These are phyloP conservation scores for Hemisphaericaspora subhashii DNA, from an alignment of 1,139 yeast species.

Conservation along the genomic window DNA sequence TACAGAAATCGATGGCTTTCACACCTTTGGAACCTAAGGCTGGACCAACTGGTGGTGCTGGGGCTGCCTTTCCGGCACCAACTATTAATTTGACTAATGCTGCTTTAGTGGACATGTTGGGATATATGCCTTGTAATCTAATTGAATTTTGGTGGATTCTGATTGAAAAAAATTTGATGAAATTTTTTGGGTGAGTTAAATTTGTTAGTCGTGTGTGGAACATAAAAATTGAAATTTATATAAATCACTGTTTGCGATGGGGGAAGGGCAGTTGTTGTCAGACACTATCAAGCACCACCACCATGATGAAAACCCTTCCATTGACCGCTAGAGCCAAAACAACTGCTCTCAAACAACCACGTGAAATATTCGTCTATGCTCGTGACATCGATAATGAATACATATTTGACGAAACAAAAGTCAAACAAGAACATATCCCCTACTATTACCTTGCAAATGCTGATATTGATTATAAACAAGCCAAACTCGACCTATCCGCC, in stretches of 20 bases:
- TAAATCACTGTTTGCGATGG: too few relatives aligned
- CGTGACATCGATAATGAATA: conserved; percentile 51
- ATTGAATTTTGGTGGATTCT: too few relatives aligned
- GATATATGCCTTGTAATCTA: too few relatives aligned
- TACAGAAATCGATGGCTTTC: conserved; percentile 97
- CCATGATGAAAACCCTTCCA: conserved; percentile 40
- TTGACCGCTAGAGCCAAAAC: conserved; percentile 50
- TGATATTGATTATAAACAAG: conserved; percentile 40
- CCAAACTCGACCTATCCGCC: conserved; percentile 53
- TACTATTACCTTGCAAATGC: conserved; percentile 81
- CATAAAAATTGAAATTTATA: neutral
- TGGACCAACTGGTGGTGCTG: conserved; percentile 99
- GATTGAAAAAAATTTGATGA: too few relatives aligned
- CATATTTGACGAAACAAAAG: conserved; percentile 47
- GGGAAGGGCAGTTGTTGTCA: neutral
- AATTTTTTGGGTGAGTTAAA: too few relatives aligned
- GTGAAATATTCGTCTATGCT: conserved; percentile 63
- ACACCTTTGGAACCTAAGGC: conserved; percentile 98
- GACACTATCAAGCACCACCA: neutral
- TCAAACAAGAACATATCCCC: conserved; percentile 39
- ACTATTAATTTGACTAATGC: conserved; percentile 85
- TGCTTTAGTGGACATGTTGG: conserved; percentile 35
- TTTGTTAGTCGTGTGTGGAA: neutral
- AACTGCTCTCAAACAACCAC: conserved; percentile 69
- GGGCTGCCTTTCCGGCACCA: conserved; percentile 99